Evolutionary conservation across 139 green algal species (phyloP).

Genomic region (Chlorella vulgaris): DNA sequence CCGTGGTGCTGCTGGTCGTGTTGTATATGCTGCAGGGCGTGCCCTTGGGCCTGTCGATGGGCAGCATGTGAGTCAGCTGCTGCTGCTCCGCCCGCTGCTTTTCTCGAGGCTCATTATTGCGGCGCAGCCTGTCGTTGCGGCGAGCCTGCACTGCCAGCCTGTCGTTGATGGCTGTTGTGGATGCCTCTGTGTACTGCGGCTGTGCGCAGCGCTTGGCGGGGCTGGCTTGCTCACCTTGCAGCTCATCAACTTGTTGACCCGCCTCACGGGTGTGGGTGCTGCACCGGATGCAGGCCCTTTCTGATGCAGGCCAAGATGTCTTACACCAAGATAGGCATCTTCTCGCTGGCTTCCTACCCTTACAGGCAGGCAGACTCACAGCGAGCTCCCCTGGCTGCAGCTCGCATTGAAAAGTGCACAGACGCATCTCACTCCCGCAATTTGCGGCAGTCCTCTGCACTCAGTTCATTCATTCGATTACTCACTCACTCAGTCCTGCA

Average conservation of each 20-base stretch:
- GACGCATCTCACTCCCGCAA: no score
- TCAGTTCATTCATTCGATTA: no score
- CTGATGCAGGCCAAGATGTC: constrained; percentile 80
- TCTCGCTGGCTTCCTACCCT: constrained; percentile 85
- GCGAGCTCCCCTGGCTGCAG: neutral
- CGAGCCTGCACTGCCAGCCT: no score
- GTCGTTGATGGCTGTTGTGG: no score
- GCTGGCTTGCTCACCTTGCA: neutral
- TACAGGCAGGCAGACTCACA: constrained; percentile 54
- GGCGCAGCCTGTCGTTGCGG: no score
- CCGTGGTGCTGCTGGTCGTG: constrained; percentile 78
- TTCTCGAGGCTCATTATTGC: no score
- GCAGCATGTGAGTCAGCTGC: constrained; percentile 71
- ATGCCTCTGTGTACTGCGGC: no score
- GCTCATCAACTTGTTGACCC: neutral
- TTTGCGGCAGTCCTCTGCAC: no score
- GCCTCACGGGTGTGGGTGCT: neutral
- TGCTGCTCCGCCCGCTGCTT: no score
- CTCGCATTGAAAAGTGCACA: neutral
- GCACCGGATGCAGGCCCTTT: constrained; percentile 73
- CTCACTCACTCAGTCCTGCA: no score
- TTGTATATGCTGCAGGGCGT: constrained; percentile 92
- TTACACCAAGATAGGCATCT: constrained; percentile 87
- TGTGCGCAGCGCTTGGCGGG: neutral
- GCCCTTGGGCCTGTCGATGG: constrained; percentile 85